Conservation (phyloP, 495 filamentous ascomycete genomes). For the Penicillium soppii region DNA sequence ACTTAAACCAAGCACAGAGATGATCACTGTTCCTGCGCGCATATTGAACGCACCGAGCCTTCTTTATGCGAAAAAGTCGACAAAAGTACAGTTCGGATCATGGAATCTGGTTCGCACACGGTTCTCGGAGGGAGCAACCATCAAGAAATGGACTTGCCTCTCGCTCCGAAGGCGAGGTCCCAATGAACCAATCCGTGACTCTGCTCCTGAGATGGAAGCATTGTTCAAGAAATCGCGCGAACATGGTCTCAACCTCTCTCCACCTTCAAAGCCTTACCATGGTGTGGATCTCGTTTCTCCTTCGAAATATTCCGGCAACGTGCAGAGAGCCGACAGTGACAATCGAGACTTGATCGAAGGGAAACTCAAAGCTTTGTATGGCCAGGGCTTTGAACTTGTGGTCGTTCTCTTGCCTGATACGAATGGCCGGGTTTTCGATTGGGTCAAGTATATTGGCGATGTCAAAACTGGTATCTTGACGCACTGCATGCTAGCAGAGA, state of each 20-base stretch:
- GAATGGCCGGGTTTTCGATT: slow-evolving; percentile 53
- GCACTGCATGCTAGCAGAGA: slow-evolving; percentile 49
- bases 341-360: background rate
- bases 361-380: background rate
- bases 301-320: background rate
- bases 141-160: slow-evolving; percentile 5
- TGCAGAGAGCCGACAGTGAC: background rate
- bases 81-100: background rate
- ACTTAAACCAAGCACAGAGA: slow-evolving; percentile 2
- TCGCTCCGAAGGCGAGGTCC: background rate
- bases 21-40: slow-evolving; percentile 20
- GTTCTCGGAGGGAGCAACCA: slow-evolving; percentile 1
- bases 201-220: background rate
- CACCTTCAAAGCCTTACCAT: background rate
- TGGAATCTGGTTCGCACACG: slow-evolving; percentile 19
- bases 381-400: slow-evolving; percentile 18
- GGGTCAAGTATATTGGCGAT: slow-evolving; percentile 64
- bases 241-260: background rate
- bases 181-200: background rate
- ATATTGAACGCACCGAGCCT: slow-evolving; percentile 14
- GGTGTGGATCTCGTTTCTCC: background rate
- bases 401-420: slow-evolving; percentile 56
- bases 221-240: background rate
- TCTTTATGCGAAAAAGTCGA: slow-evolving; percentile 6
- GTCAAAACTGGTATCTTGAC: slow-evolving; percentile 57